Percentiles rank a stretch among this genome's conserved stretches.
Evolutionary conservation across 495 filamentous ascomycete species (phyloP).

Genomic region (Tuber indicum): DNA sequence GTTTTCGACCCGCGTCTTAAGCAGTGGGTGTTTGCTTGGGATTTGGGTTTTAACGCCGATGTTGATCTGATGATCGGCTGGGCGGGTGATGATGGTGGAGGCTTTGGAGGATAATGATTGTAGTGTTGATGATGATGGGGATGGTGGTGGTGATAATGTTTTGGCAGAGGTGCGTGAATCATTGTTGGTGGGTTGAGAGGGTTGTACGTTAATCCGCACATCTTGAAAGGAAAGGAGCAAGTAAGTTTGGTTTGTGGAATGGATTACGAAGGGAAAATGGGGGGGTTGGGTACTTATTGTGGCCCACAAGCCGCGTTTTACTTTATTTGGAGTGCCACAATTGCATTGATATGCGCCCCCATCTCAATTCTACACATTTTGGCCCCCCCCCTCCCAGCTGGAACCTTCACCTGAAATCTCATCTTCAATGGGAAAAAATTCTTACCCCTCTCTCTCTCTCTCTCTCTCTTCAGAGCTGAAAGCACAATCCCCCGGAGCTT

Average conservation of each 20-base stretch:
- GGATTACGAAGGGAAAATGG: neutral
- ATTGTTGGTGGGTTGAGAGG: slow-evolving; percentile 24
- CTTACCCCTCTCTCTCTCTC: neutral
- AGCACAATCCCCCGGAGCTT: neutral
- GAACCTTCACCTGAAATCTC: neutral
- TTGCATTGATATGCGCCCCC: neutral
- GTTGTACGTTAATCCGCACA: slow-evolving; percentile 24
- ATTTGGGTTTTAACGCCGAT: slow-evolving; percentile 18
- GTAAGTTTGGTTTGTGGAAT: slow-evolving; percentile 1
- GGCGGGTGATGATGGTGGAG: slow-evolving; percentile 8
- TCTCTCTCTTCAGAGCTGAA: neutral
- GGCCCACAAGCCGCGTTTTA: neutral
- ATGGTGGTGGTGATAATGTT: slow-evolving; percentile 16
- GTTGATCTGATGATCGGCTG: slow-evolving; percentile 11
- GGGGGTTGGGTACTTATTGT: slow-evolving; percentile 6
- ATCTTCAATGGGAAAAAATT: neutral
- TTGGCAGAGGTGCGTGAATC: slow-evolving; percentile 13
- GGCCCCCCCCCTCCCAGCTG: neutral
- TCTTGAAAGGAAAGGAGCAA: neutral
- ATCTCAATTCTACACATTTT: neutral
- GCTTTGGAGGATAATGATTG: slow-evolving; percentile 5
- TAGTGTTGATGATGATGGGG: slow-evolving; percentile 5
- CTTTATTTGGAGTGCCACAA: neutral
- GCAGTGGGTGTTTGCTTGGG: slow-evolving; percentile 22
- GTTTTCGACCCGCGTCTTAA: slow-evolving; percentile 13